A percentile compares a stretch with the other conserved stretches of the same genome.
Evolutionary conservation across 2,329 filamentous ascomycete species (phyloP).

Genomic region (Reticulascus tulasneorum): DNA sequence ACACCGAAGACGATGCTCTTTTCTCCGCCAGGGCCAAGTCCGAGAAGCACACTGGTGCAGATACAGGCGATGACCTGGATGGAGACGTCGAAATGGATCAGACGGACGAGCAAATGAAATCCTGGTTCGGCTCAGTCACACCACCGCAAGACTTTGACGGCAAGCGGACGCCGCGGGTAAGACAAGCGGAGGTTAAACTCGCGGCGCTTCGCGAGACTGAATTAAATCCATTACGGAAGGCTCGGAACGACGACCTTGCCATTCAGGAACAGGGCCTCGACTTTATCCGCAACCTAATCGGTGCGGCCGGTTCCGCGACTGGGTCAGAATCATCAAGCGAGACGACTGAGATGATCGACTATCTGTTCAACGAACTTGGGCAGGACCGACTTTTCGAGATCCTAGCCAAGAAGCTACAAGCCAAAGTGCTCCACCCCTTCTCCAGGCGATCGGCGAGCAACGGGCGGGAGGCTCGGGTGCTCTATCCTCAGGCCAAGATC

Average conservation of each 20-base stretch:
- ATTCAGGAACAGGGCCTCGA: conserved; percentile 91
- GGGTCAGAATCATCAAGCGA: conserved; percentile 45
- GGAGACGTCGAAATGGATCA: conserved; percentile 56
- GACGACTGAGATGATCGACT: conserved; percentile 75
- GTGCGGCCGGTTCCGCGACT: conserved; percentile 48
- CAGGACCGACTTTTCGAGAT: conserved; percentile 77
- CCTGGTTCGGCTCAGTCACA: conserved; percentile 13
- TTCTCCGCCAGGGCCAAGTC: conserved; percentile 32
- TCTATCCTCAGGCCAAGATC: conserved; percentile 63
- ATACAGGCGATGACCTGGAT: conserved; percentile 40
- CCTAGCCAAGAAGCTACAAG: conserved; percentile 70
- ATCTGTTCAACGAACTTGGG: conserved; percentile 71
- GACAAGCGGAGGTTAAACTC: conserved; percentile 47
- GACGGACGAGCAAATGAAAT: conserved; percentile 35
- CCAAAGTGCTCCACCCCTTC: conserved; percentile 53
- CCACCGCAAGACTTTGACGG: conserved; percentile 11
- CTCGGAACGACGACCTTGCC: conserved; percentile 72
- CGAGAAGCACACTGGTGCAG: conserved; percentile 18
- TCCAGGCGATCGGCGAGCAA: conserved; percentile 32
- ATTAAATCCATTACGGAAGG: conserved; percentile 61
- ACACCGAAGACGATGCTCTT: conserved; percentile 51
- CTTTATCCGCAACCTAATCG: conserved; percentile 85
- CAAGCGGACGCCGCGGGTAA: conserved; percentile 36
- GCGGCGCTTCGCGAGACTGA: conserved; percentile 59
- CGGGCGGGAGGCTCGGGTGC: conserved; percentile 40